Evolutionary conservation across 306 rosid genomes (phyloP).

Genomic region (Lablab purpureus): DNA sequence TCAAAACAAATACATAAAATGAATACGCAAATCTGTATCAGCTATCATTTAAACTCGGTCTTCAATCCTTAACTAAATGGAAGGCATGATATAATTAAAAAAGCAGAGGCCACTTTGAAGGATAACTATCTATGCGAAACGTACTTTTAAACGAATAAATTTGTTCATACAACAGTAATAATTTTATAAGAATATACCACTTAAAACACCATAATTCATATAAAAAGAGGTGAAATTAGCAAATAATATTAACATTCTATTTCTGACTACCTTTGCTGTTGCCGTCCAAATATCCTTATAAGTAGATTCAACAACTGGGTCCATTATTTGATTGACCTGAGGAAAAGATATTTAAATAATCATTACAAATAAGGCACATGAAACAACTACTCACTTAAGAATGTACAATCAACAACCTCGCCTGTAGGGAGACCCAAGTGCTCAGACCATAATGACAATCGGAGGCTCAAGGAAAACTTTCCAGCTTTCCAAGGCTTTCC

Average conservation of each 20-base stretch:
- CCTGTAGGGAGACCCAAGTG: slow-evolving; percentile 86
- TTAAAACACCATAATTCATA: slow-evolving; percentile 30
- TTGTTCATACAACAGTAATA: background rate
- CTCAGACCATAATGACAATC: slow-evolving; percentile 92
- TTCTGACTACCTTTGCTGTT: slow-evolving; percentile 78
- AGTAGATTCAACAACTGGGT: slow-evolving; percentile 84
- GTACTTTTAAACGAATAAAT: background rate
- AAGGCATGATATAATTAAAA: background rate
- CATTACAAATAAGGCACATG: slow-evolving; percentile 46
- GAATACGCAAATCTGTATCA: background rate
- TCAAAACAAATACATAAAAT: slow-evolving; percentile 9
- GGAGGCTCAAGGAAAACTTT: slow-evolving; percentile 81
- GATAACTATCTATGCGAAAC: background rate
- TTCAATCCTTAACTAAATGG: slow-evolving; percentile 11
- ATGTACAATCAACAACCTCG: slow-evolving; percentile 66
- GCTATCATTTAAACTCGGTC: background rate
- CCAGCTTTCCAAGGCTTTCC: slow-evolving; percentile 97
- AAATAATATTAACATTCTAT: slow-evolving; percentile 17
- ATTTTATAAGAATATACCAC: slow-evolving; percentile 12
- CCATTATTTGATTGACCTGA: slow-evolving; percentile 74
- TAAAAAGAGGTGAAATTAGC: background rate
- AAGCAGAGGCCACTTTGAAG: background rate
- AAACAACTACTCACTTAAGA: slow-evolving; percentile 1
- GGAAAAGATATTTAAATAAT: slow-evolving; percentile 30
- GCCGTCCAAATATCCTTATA: slow-evolving; percentile 95